Evolutionary conservation across 1,139 yeast genomes (phyloP), one percentile per base, ranked within the genome.

Genomic region (Tardiomyces depauwii): DNA sequence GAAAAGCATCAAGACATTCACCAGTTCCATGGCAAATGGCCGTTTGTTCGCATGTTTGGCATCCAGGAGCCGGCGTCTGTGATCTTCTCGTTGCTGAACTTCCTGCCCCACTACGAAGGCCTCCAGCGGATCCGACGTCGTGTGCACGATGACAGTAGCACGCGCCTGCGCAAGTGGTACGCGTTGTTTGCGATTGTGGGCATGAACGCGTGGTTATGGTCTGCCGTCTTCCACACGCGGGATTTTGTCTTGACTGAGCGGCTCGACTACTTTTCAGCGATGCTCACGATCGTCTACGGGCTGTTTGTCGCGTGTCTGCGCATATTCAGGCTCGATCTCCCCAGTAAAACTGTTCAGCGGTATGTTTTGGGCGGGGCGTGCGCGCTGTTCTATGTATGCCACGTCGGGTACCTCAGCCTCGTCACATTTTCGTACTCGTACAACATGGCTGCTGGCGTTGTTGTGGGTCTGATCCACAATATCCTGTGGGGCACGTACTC

Each of bases 1-100:
- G 53, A 51, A 0, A 55, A 65, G 2, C 70, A 71, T 9, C 72
- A 75, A 46, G 79, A 77, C 47, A 67, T 86, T 1, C 74, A 74
- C 43, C 98, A 91, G 60, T 91, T 87, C 65, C 97, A 91, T 62
- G 98, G 98, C 0, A 91, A 91, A 65, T 91, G 98, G 98, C 97
- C 97, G 2, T 91, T 91, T 58, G 54, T 69, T 40, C 72, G 98
- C 47, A 59, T 83, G 1, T 65, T 72, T 18, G 95, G 95, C 0
- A 70, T 84, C 28, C 98, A 91, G 61, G 98, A 91, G 60, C 67
- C 88, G 0, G 82, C 81, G 14, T 82, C 95, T n/a, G 78, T 83
- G 2, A 28, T 87, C 1, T 91, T 91, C 63, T 84, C 95, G 12
- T 53, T 89, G 10, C 80, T 86, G 9, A 91, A 91, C 60, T 77